Percentiles rank a stretch among this genome's conserved stretches.
These are phyloP conservation scores for Verbascum thapsus DNA, from an alignment of 257 asterid species.

Conservation along the genomic window DNA sequence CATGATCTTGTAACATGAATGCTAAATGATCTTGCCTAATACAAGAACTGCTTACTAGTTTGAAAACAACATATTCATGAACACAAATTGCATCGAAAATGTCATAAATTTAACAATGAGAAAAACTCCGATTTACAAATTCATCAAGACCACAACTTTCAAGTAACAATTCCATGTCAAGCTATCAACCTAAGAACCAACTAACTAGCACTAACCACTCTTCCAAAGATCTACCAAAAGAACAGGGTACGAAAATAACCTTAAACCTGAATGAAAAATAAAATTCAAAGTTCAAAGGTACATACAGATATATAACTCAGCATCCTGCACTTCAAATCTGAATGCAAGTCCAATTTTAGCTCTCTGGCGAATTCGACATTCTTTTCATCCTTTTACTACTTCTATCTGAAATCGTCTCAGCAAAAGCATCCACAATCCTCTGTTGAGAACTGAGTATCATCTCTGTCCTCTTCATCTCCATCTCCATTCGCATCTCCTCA, in stretches of 20 bases:
- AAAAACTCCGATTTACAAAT: conserved; percentile 28
- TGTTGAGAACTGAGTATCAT: conserved; percentile 89
- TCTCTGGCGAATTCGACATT: conserved; percentile 40
- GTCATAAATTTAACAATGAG: neutral
- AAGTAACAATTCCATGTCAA: conserved; percentile 25
- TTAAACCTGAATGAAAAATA: neutral
- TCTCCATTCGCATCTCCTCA: conserved; percentile 90
- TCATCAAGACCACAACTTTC: conserved; percentile 24
- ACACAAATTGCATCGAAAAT: neutral
- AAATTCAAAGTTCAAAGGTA: neutral
- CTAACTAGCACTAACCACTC: conserved; percentile 26
- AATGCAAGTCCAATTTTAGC: conserved; percentile 18
- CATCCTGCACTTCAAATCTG: neutral
- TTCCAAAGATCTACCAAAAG: conserved; percentile 23
- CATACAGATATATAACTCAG: conserved; percentile 15
- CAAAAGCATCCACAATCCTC: conserved; percentile 76
- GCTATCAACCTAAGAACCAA: conserved; percentile 15
- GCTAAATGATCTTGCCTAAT: no score
- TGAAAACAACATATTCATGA: no score
- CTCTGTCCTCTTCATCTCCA: conserved; percentile 96
- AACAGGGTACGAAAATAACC: neutral
- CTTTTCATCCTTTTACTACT: conserved; percentile 54
- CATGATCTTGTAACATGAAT: no score
- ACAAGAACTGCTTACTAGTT: no score
- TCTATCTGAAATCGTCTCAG: conserved; percentile 56